These are phyloP conservation scores for Saturnispora diversa DNA, from an alignment of 805 yeast species.

Conservation along the genomic window DNA sequence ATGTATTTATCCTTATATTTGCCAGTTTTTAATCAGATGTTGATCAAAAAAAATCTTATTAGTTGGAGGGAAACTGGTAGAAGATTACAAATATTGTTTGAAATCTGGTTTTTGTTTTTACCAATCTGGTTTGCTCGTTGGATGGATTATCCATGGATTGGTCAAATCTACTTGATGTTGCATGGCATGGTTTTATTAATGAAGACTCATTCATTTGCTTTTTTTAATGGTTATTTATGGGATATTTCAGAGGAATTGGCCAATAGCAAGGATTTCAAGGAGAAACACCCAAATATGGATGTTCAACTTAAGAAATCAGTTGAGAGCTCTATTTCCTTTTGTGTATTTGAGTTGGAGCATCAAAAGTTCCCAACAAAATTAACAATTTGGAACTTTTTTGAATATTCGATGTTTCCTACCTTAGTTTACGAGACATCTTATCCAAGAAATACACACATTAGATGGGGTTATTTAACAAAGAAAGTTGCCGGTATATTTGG, in stretches of 20 bases:
- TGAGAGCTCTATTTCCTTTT: constrained; percentile 51
- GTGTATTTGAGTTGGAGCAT: constrained; percentile 59
- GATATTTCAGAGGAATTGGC: constrained; percentile 45
- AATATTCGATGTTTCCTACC: constrained; percentile 83
- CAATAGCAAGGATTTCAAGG: constrained; percentile 38
- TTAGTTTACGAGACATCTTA: constrained; percentile 74
- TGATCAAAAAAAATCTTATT: constrained; percentile 38
- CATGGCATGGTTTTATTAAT: constrained; percentile 82
- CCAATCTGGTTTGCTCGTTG: constrained; percentile 51
- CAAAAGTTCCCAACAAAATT: constrained; percentile 75
- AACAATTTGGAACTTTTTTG: constrained; percentile 55
- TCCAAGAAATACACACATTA: constrained; percentile 64
- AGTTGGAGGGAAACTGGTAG: constrained; percentile 64
- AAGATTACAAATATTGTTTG: constrained; percentile 48
- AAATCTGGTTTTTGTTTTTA: constrained; percentile 42
- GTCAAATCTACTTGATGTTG: constrained; percentile 71
- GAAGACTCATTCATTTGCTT: constrained; percentile 93
- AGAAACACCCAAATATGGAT: constrained; percentile 31
- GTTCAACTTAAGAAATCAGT: constrained; percentile 30
- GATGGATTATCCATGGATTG: constrained; percentile 77
- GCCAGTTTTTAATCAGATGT: constrained; percentile 49
- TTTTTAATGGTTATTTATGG: constrained; percentile 89
- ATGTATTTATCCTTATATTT: constrained; percentile 69
- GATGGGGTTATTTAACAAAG: constrained; percentile 59
- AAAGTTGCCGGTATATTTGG: constrained; percentile 83